phyloP scores from a whole-genome alignment of 352 stramenopile species.

The Pythium insidiosum region DNA sequence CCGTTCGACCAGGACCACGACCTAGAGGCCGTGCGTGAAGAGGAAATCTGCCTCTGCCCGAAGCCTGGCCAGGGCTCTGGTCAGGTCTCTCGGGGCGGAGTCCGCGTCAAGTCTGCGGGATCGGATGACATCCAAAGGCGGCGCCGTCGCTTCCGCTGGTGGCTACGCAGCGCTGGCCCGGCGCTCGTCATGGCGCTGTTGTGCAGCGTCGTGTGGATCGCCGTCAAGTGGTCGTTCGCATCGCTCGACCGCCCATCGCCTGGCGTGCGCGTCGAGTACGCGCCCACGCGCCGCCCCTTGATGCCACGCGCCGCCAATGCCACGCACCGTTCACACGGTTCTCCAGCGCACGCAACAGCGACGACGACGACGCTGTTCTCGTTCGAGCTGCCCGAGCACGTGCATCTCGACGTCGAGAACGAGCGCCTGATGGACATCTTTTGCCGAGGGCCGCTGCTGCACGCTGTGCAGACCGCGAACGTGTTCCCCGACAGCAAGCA shows the following conservation, averaged over 20 bases:
- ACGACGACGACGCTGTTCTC: slow-evolving; percentile 6
- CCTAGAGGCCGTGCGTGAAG: slow-evolving; percentile 8
- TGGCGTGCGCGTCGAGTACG: slow-evolving; percentile 7
- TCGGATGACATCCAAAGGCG: too few relatives aligned
- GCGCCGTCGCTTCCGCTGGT: neutral
- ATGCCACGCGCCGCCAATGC: too few relatives aligned
- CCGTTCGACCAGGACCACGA: too few relatives aligned
- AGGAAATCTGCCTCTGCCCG: slow-evolving; percentile 15
- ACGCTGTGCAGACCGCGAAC: slow-evolving; percentile 58
- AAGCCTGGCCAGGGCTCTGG: slow-evolving; percentile 2
- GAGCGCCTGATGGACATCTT: slow-evolving; percentile 71
- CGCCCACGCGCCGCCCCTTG: too few relatives aligned
- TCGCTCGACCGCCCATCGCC: slow-evolving; percentile 2
- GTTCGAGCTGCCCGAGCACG: slow-evolving; percentile 6
- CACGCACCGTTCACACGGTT: neutral
- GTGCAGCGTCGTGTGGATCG: slow-evolving; percentile 7
- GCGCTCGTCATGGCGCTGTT: slow-evolving; percentile 11
- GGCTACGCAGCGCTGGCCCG: slow-evolving; percentile 2
- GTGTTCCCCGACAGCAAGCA: slow-evolving; percentile 89
- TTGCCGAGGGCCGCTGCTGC: slow-evolving; percentile 53
- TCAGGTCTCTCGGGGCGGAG: slow-evolving; percentile 3
- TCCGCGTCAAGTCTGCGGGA: slow-evolving; percentile 4
- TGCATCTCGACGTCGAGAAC: slow-evolving; percentile 31
- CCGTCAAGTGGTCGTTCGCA: slow-evolving; percentile 6
- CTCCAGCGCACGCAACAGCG: too few relatives aligned